Base-by-base conservation (phyloP, 768 basidiomycete genomes). In the Paxillus rubicundulus region DNA sequence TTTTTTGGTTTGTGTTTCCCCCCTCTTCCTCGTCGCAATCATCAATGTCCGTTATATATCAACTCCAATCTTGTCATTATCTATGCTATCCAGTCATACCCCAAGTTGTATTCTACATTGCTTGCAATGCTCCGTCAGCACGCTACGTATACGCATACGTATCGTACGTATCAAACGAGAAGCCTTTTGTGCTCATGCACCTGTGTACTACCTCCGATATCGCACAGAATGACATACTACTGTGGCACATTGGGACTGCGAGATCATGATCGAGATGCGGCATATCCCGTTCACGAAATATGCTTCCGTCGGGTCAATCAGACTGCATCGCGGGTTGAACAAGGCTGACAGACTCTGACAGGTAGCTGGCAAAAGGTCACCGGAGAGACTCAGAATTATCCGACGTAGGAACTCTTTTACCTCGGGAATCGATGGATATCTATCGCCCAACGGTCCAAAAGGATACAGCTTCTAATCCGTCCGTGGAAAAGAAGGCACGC, bases 211-310 rank as follows among this genome's bases (percentile, higher is more conserved):
- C 16, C 40, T 45, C 50, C 33, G 48, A 32, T 49, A 50, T 60
- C 43, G 33, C 39, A 33, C 48, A 45, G 48, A 33, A 43, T 20
- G 45, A 52, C 56, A 55, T 21, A 56, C 53, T 48, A 49, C 47
- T 1, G 49, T 60, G 59, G 51, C 33, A 10, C 20, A 40, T 32
- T 17, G 24, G 34, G 17, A 45, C 3, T 36, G 4, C 36, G 33
- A 45, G 41, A 56, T 64, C 62, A 38, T 37, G 56, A 65, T 66
- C 56, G 46, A 51, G 21, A 41, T 17, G 54, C 64, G 63, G 64
- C 59, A 64, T 60, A 24, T 49, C 14, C 64, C 64, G 64, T 43
- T 4, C 24, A 42, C 49, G 17, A 33, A 42, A n/a, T 56, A 34
- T 20, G 32, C 51, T 54, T 50, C 54, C 60, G 56, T 59, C 57